Evolutionary conservation across 2,329 filamentous ascomycete genomes (phyloP).

Genomic region (Colletotrichum sp.): DNA sequence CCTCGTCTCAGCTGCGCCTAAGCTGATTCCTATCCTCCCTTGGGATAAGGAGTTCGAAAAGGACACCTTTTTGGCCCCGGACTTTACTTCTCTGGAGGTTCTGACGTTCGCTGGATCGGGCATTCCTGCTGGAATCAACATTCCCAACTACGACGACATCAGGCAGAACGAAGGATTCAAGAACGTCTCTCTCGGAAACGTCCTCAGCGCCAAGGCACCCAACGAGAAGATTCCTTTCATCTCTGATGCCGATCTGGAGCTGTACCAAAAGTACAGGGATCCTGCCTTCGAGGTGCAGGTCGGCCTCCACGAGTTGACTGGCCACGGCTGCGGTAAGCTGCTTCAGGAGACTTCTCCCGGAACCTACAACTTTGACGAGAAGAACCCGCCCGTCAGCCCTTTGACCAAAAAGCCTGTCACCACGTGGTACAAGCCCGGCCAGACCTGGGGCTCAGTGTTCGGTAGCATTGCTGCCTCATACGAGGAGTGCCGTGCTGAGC

Average conservation of each 20-base stretch:
- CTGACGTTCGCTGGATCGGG: constrained; percentile 74
- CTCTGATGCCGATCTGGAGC: constrained; percentile 72
- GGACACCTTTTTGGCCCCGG: constrained; percentile 91
- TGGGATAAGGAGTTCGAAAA: constrained; percentile 93
- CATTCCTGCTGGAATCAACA: constrained; percentile 72
- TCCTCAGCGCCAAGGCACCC: constrained; percentile 87
- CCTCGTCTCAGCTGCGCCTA: constrained; percentile 80
- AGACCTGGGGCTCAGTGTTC: constrained; percentile 95
- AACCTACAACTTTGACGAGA: constrained; percentile 85
- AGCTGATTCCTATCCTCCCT: constrained; percentile 86
- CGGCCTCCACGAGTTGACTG: constrained; percentile 83
- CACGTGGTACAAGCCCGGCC: constrained; percentile 92
- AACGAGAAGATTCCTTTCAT: constrained; percentile 95
- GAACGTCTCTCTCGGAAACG: constrained; percentile 92
- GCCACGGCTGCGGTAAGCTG: constrained; percentile 92
- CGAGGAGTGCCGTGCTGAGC: constrained; percentile 93
- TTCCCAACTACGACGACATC: constrained; percentile 77
- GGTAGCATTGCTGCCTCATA: constrained; percentile 86
- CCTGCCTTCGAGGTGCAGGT: constrained; percentile 94
- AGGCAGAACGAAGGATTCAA: constrained; percentile 88
- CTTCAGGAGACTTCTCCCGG: constrained; percentile 86
- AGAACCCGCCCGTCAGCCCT: constrained; percentile 82
- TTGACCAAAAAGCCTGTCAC: constrained; percentile 77
- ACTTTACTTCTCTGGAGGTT: constrained; percentile 95
- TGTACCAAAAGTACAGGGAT: constrained; percentile 86